These are phyloP conservation scores for Crithidia fasciculata DNA, from an alignment of 208 protist species.

Conservation along the genomic window DNA sequence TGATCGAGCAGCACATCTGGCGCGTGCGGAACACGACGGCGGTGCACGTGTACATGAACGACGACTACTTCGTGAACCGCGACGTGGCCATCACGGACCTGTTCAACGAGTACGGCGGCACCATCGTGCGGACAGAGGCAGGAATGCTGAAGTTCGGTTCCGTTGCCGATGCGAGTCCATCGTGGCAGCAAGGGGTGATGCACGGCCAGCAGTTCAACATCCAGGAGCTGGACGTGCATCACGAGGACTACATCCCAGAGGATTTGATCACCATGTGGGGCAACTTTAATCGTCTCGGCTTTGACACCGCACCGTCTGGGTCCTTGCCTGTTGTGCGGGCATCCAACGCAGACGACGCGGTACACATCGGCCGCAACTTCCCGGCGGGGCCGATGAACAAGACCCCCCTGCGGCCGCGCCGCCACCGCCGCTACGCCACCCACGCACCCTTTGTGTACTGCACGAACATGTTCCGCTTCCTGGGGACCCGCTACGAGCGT, in stretches of 20 bases:
- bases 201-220: conserved; percentile 21
- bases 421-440: conserved; percentile 47
- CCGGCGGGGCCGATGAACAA: conserved; percentile 7
- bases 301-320: background rate
- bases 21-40: conserved; percentile 54
- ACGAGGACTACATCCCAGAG: conserved; percentile 18
- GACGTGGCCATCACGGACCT: conserved; percentile 58
- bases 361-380: conserved; percentile 10
- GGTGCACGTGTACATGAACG: conserved; percentile 75
- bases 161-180: background rate
- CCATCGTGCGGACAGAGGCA: conserved; percentile 54
- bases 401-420: background rate
- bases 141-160: background rate
- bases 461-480: conserved; percentile 54
- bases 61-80: conserved; percentile 81
- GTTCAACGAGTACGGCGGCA: conserved; percentile 67
- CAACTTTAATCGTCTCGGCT: background rate
- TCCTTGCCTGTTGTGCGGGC: background rate
- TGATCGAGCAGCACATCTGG: conserved; percentile 67
- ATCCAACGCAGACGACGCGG: background rate
- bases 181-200: conserved; percentile 18
- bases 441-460: conserved; percentile 79
- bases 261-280: background rate
- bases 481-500: conserved; percentile 42
- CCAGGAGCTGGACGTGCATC: conserved; percentile 27